Base-by-base conservation (phyloP, 2,329 filamentous ascomycete genomes). In the Arthroderma sp. region DNA sequence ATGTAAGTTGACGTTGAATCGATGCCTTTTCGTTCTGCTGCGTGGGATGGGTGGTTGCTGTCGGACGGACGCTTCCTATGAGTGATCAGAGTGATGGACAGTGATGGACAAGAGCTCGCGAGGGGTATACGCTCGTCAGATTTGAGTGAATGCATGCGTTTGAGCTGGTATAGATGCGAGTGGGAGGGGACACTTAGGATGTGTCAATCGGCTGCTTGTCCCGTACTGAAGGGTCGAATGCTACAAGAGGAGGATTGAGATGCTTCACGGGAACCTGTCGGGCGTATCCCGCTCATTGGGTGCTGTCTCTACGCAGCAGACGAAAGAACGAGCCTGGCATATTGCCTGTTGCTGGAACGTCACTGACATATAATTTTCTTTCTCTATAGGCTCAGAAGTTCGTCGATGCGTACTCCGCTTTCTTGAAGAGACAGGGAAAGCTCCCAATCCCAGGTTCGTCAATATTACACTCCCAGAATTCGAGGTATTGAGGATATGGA, bases 341-440 rank as follows among this genome's bases (percentile, higher is more conserved):
- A 25, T 8, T n/a, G 23, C 47, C n/a, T 31, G 15, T 51, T 15
- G 11, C n/a, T 51, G 47, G 23, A 19, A 17, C 7, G 17, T 51
- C 13, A 33, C 47, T 51, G 33, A 51, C 25, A 33, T 28, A 23
- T 47, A 9, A 6, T 13, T 61, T 60, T 63, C 56, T 59, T 61
- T 37, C 38, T 56, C 11, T 63, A 68, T 65, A 81, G 79, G 81
- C 82, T 70, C 80, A 83, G 73, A 84, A 84, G 75, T 85, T 85
- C 79, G 84, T 85, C 72, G 72, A 74, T 66, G 79, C 80, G 69
- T 85, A 85, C 75, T 81, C 82, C 68, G 81, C 79, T 64, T 85
- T 85, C 78, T 73, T 85, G 77, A 85, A 85, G 80, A 79, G 82
- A 72, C 82, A 85, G 76, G 82, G 82, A 70, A 84, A 84, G 76